Percentiles rank a stretch among this genome's conserved stretches.
Evolutionary conservation across 208 protist species (phyloP).

Genomic region (Angomonas ambiguus): DNA sequence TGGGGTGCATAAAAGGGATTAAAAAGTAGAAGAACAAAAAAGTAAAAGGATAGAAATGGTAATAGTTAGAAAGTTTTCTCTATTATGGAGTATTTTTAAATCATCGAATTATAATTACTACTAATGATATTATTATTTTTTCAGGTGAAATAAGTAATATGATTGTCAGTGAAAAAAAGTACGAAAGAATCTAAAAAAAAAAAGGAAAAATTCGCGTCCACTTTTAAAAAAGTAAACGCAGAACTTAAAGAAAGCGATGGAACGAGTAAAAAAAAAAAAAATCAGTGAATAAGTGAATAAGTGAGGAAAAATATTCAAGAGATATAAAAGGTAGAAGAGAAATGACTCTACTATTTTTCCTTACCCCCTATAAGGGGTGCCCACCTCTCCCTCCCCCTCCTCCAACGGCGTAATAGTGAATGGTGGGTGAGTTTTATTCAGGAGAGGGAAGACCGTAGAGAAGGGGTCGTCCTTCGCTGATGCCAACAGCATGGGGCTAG

Average conservation of each 20-base stretch:
- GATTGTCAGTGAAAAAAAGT: not conserved
- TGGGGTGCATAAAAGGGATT: no score
- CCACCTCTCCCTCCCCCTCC: no score
- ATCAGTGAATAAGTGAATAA: not conserved
- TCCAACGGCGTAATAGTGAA: no score
- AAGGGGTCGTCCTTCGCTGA: no score
- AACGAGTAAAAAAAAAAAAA: slow-evolving; percentile 9
- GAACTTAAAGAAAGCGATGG: not conserved
- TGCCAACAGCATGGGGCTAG: no score
- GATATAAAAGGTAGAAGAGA: slow-evolving; percentile 2
- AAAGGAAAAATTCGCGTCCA: not conserved
- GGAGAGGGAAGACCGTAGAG: no score
- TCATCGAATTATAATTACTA: slow-evolving; percentile 1
- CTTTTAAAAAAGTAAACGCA: not conserved
- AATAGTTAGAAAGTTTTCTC: not conserved
- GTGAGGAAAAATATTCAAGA: slow-evolving; percentile 2
- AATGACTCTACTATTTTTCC: no score
- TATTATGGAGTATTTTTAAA: no score
- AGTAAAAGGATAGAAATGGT: not conserved
- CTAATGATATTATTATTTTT: slow-evolving; percentile 4
- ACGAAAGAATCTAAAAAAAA: slow-evolving; percentile 11
- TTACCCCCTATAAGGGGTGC: no score
- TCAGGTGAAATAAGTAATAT: not conserved
- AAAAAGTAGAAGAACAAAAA: no score
- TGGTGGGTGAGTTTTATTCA: no score